Percentiles rank a stretch among this genome's conserved stretches.
Conservation (phyloP, 805 yeast genomes). For the Starmerella stigmatis region DNA sequence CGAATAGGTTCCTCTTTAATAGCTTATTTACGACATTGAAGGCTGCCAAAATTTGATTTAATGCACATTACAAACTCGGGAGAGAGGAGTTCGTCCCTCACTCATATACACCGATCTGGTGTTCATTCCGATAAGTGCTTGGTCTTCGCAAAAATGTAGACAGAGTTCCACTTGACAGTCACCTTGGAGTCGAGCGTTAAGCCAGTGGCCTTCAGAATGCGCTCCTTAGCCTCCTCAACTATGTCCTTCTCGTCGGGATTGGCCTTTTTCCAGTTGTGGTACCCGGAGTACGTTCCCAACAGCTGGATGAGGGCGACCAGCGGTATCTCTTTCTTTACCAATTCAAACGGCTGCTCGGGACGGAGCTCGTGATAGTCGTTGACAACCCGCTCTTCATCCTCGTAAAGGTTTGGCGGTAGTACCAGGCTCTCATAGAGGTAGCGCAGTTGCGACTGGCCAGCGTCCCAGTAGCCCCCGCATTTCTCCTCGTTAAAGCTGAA, state of each 20-base stretch:
- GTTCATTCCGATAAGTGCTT: too few species aligned
- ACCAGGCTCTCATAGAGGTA: constrained; percentile 37
- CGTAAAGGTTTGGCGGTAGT: constrained; percentile 37
- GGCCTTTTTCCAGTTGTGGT: constrained; percentile 47
- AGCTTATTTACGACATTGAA: not conserved
- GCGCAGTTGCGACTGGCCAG: constrained; percentile 56
- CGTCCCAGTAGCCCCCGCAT: constrained; percentile 65
- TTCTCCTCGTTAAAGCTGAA: constrained; percentile 41
- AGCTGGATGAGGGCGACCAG: constrained; percentile 44
- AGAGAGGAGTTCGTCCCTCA: too few species aligned
- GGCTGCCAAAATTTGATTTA: too few species aligned
- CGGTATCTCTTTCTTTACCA: constrained; percentile 25
- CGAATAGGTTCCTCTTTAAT: too few species aligned
- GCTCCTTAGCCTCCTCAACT: constrained; percentile 39
- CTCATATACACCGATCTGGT: too few species aligned
- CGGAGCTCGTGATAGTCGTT: constrained; percentile 24
- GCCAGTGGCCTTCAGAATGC: constrained; percentile 37
- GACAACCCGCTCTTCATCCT: constrained; percentile 30
- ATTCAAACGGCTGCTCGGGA: constrained; percentile 22
- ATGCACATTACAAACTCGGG: too few species aligned
- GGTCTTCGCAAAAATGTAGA: constrained; percentile 21
- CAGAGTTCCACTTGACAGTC: constrained; percentile 41
- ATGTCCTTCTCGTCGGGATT: constrained; percentile 38
- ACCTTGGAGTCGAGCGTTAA: constrained; percentile 41
- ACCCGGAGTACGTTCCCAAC: constrained; percentile 58